Evolutionary conservation across 2,329 filamentous ascomycete species (phyloP).

Genomic region (Hypoxylon sp.): DNA sequence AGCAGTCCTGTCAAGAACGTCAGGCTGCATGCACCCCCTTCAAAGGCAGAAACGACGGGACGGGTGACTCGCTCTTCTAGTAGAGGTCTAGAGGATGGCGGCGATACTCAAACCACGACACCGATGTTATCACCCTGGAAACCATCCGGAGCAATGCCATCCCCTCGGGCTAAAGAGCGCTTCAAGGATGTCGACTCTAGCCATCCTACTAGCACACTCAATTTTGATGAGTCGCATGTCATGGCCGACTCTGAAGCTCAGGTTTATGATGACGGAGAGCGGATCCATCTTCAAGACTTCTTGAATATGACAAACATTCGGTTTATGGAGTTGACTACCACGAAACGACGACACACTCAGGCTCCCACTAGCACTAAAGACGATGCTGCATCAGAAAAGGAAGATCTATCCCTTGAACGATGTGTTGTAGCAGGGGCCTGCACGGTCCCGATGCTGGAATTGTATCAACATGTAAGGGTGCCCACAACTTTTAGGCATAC

Average conservation of each 20-base stretch:
- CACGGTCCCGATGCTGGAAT: conserved; percentile 90
- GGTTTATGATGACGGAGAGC: conserved; percentile 69
- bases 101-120: conserved; percentile 57
- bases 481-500: conserved; percentile 12
- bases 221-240: conserved; percentile 61
- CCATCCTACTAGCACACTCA: conserved; percentile 61
- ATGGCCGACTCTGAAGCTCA: conserved; percentile 61
- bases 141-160: conserved; percentile 60
- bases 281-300: conserved; percentile 91
- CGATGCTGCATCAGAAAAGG: conserved; percentile 60
- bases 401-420: conserved; percentile 76
- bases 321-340: conserved; percentile 99
- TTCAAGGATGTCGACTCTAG: conserved; percentile 69
- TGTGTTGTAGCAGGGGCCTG: conserved; percentile 92
- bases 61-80: conserved; percentile 67
- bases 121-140: conserved; percentile 65
- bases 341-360: conserved; percentile 89
- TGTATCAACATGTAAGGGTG: conserved; percentile 86
- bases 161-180: conserved; percentile 69
- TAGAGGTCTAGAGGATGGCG: conserved; percentile 62
- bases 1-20: conserved; percentile 84
- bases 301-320: conserved; percentile 95
- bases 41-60: conserved; percentile 75
- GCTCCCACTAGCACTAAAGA: conserved; percentile 68
- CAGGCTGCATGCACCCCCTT: conserved; percentile 77